These are phyloP conservation scores for Trichoderma reesei DNA, from an alignment of 495 filamentous ascomycete species.

Conservation along the genomic window DNA sequence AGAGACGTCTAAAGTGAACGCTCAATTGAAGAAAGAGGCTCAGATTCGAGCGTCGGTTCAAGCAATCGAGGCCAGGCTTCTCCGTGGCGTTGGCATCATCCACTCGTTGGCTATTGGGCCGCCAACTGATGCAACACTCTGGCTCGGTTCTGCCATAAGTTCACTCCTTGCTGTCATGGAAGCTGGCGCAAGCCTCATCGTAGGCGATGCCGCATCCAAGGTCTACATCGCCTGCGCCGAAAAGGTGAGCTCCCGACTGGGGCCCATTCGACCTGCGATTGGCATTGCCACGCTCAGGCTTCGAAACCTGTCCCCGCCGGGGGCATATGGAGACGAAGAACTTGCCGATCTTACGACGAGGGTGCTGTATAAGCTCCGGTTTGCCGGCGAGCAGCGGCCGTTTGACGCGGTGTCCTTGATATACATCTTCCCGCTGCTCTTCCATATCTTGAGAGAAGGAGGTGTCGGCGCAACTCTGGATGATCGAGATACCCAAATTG, in stretches of 20 bases:
- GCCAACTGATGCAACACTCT: slow-evolving; percentile 70
- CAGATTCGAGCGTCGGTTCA: slow-evolving; percentile 62
- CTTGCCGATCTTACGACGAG: slow-evolving; percentile 80
- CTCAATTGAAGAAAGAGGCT: slow-evolving; percentile 79
- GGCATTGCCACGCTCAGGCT: slow-evolving; percentile 79
- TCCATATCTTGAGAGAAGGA: slow-evolving; percentile 62
- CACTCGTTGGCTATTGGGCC: slow-evolving; percentile 72
- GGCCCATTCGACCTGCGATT: slow-evolving; percentile 65
- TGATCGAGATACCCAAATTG: slow-evolving; percentile 75
- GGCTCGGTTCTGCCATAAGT: slow-evolving; percentile 72
- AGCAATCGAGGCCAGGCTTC: slow-evolving; percentile 55
- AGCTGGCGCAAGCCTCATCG: slow-evolving; percentile 70
- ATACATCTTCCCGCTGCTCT: slow-evolving; percentile 76
- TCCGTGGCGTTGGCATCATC: slow-evolving; percentile 76
- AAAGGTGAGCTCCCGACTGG: slow-evolving; percentile 66
- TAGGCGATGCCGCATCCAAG: slow-evolving; percentile 66
- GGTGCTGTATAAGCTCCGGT: slow-evolving; percentile 81
- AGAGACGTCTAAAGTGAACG: slow-evolving; percentile 81
- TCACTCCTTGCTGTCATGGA: slow-evolving; percentile 60
- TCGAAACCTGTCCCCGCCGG: slow-evolving; percentile 58
- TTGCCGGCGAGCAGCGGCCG: slow-evolving; percentile 81
- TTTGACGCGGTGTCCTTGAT: slow-evolving; percentile 78
- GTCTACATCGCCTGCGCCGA: slow-evolving; percentile 69
- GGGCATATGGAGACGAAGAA: slow-evolving; percentile 64
- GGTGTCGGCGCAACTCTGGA: slow-evolving; percentile 65